Conservation (phyloP, 2,329 filamentous ascomycete genomes). For the Penicillium sp. region DNA sequence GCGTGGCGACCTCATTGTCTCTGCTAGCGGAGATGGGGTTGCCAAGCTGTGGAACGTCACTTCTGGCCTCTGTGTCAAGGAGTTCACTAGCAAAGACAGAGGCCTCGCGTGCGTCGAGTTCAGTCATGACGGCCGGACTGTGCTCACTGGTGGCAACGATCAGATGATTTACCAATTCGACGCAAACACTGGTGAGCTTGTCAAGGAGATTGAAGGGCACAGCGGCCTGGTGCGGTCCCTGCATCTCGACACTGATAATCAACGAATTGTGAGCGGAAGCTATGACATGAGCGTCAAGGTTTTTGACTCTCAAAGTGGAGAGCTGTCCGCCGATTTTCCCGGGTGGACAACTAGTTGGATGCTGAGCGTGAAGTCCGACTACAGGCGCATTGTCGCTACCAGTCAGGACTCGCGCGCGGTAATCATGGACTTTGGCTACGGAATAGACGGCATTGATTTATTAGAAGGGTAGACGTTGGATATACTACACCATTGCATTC, state of each 20-base stretch:
- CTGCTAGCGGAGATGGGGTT: constrained; percentile 88
- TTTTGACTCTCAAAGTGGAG: constrained; percentile 82
- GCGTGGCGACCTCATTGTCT: constrained; percentile 89
- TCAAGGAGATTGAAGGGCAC: constrained; percentile 82
- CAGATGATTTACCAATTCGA: constrained; percentile 96
- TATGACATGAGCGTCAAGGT: constrained; percentile 97
- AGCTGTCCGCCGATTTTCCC: constrained; percentile 82
- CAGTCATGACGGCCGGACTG: constrained; percentile 89
- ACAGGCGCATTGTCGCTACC: constrained; percentile 89
- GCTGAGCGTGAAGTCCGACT: constrained; percentile 92
- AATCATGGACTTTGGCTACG: constrained; percentile 87
- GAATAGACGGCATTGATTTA: constrained; percentile 58
- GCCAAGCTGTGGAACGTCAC: constrained; percentile 96
- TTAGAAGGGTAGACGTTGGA: constrained; percentile 46
- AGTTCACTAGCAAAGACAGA: constrained; percentile 88
- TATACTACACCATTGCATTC: constrained; percentile 11
- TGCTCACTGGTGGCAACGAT: constrained; percentile 94
- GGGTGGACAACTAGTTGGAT: constrained; percentile 98
- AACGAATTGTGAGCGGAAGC: constrained; percentile 85
- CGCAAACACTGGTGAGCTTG: constrained; percentile 82
- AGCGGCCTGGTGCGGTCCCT: constrained; percentile 84
- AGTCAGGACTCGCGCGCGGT: constrained; percentile 92
- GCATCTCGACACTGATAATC: constrained; percentile 86
- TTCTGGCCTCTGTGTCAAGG: constrained; percentile 84
- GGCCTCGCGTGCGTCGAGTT: constrained; percentile 96